Conservation (phyloP, 495 filamentous ascomycete species). For the Penicillium malachiteum region DNA sequence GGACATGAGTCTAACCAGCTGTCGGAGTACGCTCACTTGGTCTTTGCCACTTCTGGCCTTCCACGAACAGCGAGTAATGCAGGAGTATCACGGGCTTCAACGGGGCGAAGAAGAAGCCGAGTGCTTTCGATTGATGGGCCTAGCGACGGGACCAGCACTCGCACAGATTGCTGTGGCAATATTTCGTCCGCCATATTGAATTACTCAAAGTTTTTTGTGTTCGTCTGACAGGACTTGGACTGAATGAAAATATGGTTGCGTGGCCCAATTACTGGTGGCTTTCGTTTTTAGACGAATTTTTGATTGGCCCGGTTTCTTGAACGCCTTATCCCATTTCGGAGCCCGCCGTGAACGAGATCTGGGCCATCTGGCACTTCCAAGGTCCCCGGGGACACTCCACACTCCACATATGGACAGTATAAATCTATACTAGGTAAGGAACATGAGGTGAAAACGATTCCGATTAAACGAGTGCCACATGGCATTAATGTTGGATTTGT, state of each 20-base stretch:
- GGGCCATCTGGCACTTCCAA: too few species aligned
- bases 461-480: too few species aligned
- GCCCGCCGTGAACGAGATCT: not conserved
- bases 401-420: too few species aligned
- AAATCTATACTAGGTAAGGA: too few species aligned
- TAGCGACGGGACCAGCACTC: conserved; percentile 9
- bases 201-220: too few species aligned
- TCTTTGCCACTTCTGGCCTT: conserved; percentile 19
- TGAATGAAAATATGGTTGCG: too few species aligned
- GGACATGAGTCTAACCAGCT: not conserved
- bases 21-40: conserved; percentile 14
- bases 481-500: too few species aligned
- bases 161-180: conserved; percentile 14
- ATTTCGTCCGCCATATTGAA: not conserved
- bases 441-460: not conserved
- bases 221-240: not conserved
- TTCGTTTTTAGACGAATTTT: too few species aligned
- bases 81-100: conserved; percentile 11
- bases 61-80: conserved; percentile 21
- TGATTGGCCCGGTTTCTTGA: not conserved
- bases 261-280: too few species aligned
- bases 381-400: too few species aligned
- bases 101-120: conserved; percentile 21
- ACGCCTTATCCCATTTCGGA: conserved; percentile 8
- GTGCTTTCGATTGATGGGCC: conserved; percentile 19